phyloP scores from a whole-genome alignment of 345 rosid species.

The Gossypium mustelinum region DNA sequence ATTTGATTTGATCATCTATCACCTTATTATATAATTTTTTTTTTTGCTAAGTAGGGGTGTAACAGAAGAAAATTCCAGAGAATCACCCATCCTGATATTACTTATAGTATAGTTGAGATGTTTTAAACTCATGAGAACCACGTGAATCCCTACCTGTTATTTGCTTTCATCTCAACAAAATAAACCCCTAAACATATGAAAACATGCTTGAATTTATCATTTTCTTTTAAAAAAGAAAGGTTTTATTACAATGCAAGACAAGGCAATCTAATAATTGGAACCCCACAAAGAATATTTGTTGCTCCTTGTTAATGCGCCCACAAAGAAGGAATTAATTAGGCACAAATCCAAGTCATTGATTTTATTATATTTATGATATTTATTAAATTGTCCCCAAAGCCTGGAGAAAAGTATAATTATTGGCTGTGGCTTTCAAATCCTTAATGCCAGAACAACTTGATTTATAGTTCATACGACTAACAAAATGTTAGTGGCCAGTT shows the following conservation, averaged over 20 bases:
- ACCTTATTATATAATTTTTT: too few species aligned
- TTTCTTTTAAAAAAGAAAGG: background rate
- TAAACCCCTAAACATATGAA: slow-evolving; percentile 7
- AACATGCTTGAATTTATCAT: background rate
- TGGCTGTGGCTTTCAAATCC: background rate
- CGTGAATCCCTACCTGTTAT: too few species aligned
- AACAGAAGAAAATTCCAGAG: too few species aligned
- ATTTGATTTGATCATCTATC: too few species aligned
- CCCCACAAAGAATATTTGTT: slow-evolving; percentile 9
- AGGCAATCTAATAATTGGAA: slow-evolving; percentile 1
- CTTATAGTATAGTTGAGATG: too few species aligned
- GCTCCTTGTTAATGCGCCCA: background rate
- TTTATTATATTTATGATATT: background rate
- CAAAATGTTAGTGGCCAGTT: background rate
- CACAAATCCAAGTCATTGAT: background rate
- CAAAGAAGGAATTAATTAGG: background rate
- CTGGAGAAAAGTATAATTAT: background rate
- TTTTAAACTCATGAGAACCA: too few species aligned
- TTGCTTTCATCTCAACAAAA: slow-evolving; percentile 8
- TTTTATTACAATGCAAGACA: background rate
- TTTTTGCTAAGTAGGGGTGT: too few species aligned
- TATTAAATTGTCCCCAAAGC: background rate
- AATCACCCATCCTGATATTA: too few species aligned
- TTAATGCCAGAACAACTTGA: background rate
- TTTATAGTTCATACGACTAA: background rate